Base-by-base conservation (phyloP, 768 basidiomycete species). In the Trametes gibbosa region DNA sequence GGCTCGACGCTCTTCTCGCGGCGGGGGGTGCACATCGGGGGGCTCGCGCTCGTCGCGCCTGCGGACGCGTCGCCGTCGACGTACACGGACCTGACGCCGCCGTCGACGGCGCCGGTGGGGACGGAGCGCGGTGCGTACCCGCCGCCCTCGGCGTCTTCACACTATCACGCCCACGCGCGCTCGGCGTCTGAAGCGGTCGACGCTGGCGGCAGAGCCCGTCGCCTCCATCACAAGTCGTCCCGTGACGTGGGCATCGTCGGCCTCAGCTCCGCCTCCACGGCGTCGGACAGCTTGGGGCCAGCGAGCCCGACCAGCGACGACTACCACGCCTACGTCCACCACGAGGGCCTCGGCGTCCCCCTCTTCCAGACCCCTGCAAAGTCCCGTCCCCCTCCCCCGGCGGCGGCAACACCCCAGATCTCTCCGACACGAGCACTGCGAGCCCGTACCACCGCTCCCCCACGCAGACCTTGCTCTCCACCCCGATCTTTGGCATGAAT, bases 11-110 rank as follows among this genome's bases (percentile, higher is more conserved):
- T 66, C 42, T 53, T 62, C 48, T 63, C 66, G 29, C 64, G 69
- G 17, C 64, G 69, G 8, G 69, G 69, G 23, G 21, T 70, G 41
- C 65, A 67, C 52, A 64, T 70, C 39, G 64, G 66, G 52, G 82
- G 83, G 53, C 76, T 90, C 24, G 84, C 87, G 52, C 76, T 90
- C 62, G 84, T 90, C 59, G 85, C 86, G 53, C 89, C 87, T 50
- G 86, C 87, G 39, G 89, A 89, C 70, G 84, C 84, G 63, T 78
- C 83, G 9, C 78, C 79, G 16, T 74, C 69, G 46, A 72, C 78
- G 14, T 83, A 85, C 66, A 76, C 81, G 27, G 78, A 80, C 53
- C 74, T 85, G 46, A 76, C 81, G 5, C 81, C 83, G 55, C 83
- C 83, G 14, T 69, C 77, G 21, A 75, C 80, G 27, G 78, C 80